Evolutionary conservation across 768 basidiomycete species (phyloP), one percentile per base, ranked within the genome.

Genomic region (Mycena crocata): DNA sequence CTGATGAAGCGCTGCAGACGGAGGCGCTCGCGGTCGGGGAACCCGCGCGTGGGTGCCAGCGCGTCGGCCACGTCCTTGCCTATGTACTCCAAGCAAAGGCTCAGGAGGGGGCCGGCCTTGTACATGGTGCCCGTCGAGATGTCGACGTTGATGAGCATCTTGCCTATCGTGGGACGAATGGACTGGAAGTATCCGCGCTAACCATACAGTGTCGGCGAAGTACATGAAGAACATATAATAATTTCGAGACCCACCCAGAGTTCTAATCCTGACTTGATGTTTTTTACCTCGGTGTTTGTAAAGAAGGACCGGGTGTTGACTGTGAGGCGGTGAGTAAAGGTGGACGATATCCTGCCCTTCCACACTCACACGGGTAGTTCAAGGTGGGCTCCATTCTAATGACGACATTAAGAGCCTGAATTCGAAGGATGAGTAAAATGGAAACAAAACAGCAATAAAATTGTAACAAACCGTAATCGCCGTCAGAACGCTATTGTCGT

Each of bases 251-350:
- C n/a, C n/a, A n/a, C n/a, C 90, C 91, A 92, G 4, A 92, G 78
- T 14, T 86, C 81, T 7, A 92, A 80, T 1, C 90, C 91, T 23
- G 57, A 45, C 26, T 82, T 82, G 17, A 84, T 81, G 65, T 82
- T 80, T 67, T 83, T 86, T 13, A 80, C 83, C 70, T 90, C 90
- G 2, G 76, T 75, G 42, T 86, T 77, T 0, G 90, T 91, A 72
- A 90, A 92, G 77, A 92, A 92, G 0, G 89, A 90, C 0, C 90
- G 84, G n/a, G 89, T 84, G 60, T 91, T 91, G 79, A 89, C 92
- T 0, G 91, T 89, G 57, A 87, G n/a, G n/a, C n/a, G n/a, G n/a
- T n/a, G n/a, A n/a, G n/a, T n/a, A n/a, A n/a, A n/a, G n/a, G n/a
- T n/a, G n/a, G n/a, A n/a, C n/a, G n/a, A n/a, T n/a, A n/a, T n/a